Conservation (phyloP, 306 rosid species). For the Acacia melanoxylon region DNA sequence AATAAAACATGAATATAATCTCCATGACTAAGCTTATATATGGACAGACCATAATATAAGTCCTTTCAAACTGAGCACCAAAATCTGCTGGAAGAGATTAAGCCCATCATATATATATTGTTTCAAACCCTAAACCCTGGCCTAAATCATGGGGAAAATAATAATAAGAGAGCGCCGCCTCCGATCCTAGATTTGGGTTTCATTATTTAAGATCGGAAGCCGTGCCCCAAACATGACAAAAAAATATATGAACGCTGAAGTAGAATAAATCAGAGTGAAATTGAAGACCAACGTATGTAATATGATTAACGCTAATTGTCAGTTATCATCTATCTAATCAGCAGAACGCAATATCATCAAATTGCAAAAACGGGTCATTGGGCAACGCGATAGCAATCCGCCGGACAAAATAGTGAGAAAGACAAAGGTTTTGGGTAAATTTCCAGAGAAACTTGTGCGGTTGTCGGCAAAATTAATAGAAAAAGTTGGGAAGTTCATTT, state of each 20-base stretch:
- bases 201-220: neutral
- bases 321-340: too few relatives aligned
- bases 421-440: neutral
- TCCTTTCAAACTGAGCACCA: neutral
- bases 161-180: neutral
- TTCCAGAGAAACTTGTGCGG: neutral
- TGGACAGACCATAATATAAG: neutral
- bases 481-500: constrained; percentile 1
- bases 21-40: neutral
- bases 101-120: neutral
- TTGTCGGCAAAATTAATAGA: neutral
- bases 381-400: neutral
- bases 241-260: neutral
- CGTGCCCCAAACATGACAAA: neutral
- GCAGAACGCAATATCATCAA: neutral
- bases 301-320: too few relatives aligned
- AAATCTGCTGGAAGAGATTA: neutral
- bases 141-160: too few relatives aligned
- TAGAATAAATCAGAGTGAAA: neutral
- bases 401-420: neutral
- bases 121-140: constrained; percentile 5
- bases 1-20: neutral
- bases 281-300: neutral
- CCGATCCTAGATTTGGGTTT: neutral
- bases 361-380: neutral